Evolutionary conservation across 371 early-diverging fungal genomes (phyloP), one percentile per base, ranked within the genome.

Genomic region (Circinella minor): DNA sequence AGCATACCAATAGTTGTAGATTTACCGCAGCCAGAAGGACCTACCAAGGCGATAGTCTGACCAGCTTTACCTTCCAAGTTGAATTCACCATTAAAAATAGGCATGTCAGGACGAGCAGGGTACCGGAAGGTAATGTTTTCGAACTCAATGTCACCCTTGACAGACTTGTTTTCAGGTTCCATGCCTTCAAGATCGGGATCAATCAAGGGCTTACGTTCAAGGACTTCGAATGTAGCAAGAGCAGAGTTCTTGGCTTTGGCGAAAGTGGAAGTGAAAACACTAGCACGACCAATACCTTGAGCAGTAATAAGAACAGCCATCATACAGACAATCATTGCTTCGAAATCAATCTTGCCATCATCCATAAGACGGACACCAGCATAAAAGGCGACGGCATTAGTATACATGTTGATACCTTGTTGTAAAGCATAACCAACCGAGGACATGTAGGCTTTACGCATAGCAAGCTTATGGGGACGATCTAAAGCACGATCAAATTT

Each of bases 1-100:
- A 97, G 73, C 74, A 96, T 87, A 69, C 90, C 91, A 73, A 96
- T 88, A 11, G 90, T 88, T 0, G 98, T 96, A 15, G 89, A 88
- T 77, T 96, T 96, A 51, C 98, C 96, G 70, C 94, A 93, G 14
- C 96, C 96, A 8, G 89, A 89, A 4, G 93, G 89, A 7, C 97
- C 97, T 3, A 95, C 96, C 15, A 96, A 77, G 5, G 96, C 97
- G n/a, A 94, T 90, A 3, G 89, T 92, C 76, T 95, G 86, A 46
- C 94, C 94, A 5, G 89, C 84, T 65, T 84, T 77, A 49, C 94
- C 91, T 49, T 86, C 77, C 36, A 97, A 77, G 67, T 89, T 86
- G 70, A 98, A 76, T 51, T 80, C 78, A 38, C 93, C 91, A 18
- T 88, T 86, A 67, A 97, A 92, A 51, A 98, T 89, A 55, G 81